These are phyloP conservation scores for Botrytis cinerea DNA, from an alignment of 2,329 filamentous ascomycete species.

Conservation along the genomic window DNA sequence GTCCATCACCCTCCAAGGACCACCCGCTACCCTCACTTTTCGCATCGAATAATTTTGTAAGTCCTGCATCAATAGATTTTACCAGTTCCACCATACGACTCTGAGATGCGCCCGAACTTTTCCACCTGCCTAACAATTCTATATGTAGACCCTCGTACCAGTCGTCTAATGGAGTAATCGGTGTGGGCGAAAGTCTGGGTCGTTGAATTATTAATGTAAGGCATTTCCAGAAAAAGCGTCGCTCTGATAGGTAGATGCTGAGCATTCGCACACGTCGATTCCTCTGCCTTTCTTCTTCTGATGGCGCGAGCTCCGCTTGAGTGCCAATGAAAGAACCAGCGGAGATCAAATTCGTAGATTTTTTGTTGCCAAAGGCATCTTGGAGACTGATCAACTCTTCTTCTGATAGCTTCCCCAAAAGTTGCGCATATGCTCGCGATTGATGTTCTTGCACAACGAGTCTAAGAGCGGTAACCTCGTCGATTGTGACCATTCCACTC, in stretches of 20 bases:
- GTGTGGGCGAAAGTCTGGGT: not conserved
- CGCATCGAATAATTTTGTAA: constrained; percentile 45
- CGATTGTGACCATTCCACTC: constrained; percentile 73
- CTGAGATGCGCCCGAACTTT: constrained; percentile 21
- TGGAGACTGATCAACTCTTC: constrained; percentile 77
- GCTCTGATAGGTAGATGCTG: constrained; percentile 70
- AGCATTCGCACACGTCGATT: constrained; percentile 68
- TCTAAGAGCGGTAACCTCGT: constrained; percentile 79
- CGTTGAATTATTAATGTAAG: constrained; percentile 21
- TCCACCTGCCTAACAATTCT: constrained; percentile 18
- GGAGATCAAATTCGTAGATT: constrained; percentile 58
- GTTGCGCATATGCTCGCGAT: constrained; percentile 69
- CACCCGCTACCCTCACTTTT: constrained; percentile 46
- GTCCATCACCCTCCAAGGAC: constrained; percentile 48
- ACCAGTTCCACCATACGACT: constrained; percentile 46
- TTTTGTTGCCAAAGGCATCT: constrained; percentile 68
- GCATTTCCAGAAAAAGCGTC: constrained; percentile 66
- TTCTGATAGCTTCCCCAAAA: constrained; percentile 70
- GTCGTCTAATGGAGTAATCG: not conserved
- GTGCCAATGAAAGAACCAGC: constrained; percentile 43
- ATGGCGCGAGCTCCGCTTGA: constrained; percentile 49
- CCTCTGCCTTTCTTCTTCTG: constrained; percentile 63
- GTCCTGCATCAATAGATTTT: constrained; percentile 49
- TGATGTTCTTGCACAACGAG: constrained; percentile 84
- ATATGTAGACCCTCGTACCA: constrained; percentile 16